A percentile compares a stretch with the other conserved stretches of the same genome.
These are phyloP conservation scores for Cudoniella acicularis DNA, from an alignment of 495 filamentous ascomycete genomes.

Conservation along the genomic window DNA sequence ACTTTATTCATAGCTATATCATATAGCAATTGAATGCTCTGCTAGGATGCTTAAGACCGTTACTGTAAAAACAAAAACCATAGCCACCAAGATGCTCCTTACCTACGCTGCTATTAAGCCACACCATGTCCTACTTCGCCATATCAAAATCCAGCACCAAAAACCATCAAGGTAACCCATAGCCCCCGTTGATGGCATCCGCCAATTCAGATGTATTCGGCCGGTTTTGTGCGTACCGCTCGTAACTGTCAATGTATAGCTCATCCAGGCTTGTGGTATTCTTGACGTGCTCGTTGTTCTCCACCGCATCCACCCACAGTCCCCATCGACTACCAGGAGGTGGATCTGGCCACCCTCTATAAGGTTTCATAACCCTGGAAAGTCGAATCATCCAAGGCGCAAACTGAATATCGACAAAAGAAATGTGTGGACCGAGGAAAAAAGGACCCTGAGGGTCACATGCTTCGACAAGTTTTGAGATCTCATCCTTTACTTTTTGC, in stretches of 20 bases:
- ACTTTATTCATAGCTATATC: too few relatives aligned
- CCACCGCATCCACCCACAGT: constrained; percentile 78
- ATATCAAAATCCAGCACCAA: too few relatives aligned
- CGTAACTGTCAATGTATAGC: constrained; percentile 63
- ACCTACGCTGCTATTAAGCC: too few relatives aligned
- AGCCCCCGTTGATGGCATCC: constrained; percentile 26
- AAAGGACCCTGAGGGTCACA: constrained; percentile 71
- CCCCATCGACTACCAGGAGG: constrained; percentile 67
- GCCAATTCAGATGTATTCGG: constrained; percentile 25
- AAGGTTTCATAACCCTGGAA: constrained; percentile 69
- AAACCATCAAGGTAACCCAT: constrained; percentile 20
- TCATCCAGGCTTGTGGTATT: constrained; percentile 73
- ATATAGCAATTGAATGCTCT: too few relatives aligned
- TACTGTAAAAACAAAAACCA: too few relatives aligned
- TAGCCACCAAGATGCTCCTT: too few relatives aligned
- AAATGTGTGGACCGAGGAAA: constrained; percentile 69
- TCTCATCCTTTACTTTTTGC: constrained; percentile 63
- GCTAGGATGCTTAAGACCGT: too few relatives aligned
- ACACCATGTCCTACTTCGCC: too few relatives aligned
- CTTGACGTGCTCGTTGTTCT: constrained; percentile 66
- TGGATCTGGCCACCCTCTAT: constrained; percentile 74
- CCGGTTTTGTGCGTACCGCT: constrained; percentile 28
- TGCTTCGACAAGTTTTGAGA: constrained; percentile 68
- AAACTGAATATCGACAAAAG: constrained; percentile 81
- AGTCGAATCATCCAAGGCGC: constrained; percentile 86